Conservation (phyloP, 495 filamentous ascomycete genomes). For the Entonaema liquescens region DNA sequence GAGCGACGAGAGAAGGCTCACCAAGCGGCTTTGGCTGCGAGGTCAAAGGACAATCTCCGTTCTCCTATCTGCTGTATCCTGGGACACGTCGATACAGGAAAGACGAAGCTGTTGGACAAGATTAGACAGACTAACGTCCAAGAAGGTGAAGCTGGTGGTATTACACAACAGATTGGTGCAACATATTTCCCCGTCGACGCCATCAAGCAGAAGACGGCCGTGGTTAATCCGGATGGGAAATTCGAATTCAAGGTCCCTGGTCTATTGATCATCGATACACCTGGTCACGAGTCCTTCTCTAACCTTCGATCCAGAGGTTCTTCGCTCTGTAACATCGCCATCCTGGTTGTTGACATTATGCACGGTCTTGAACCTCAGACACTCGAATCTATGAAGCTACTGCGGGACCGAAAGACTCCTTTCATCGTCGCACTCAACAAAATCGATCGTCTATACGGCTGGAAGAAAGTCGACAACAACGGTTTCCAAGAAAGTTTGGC, state of each 20-base stretch:
- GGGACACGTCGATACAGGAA: slow-evolving; percentile 99
- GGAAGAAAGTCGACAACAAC: slow-evolving; percentile 98
- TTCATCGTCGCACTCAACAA: slow-evolving; percentile 99
- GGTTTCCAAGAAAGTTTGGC: slow-evolving; percentile 92
- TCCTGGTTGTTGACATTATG: slow-evolving; percentile 99
- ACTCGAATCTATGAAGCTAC: slow-evolving; percentile 92
- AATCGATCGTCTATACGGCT: slow-evolving; percentile 98
- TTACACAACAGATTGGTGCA: slow-evolving; percentile 99
- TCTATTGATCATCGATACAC: slow-evolving; percentile 97
- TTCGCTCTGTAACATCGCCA: slow-evolving; percentile 98
- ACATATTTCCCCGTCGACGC: slow-evolving; percentile 99
- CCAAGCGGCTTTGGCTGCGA: slow-evolving; percentile 88
- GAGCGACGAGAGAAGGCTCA: slow-evolving; percentile 87
- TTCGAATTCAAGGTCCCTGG: slow-evolving; percentile 99
- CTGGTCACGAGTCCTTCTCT: slow-evolving; percentile 99
- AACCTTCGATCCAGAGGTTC: slow-evolving; percentile 96
- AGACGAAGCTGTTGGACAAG: slow-evolving; percentile 98
- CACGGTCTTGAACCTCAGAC: slow-evolving; percentile 99
- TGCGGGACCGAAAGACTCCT: slow-evolving; percentile 92
- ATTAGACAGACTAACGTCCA: slow-evolving; percentile 99
- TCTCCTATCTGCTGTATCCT: slow-evolving; percentile 99
- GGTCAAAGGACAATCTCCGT: slow-evolving; percentile 92
- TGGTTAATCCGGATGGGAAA: slow-evolving; percentile 87
- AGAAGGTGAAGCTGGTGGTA: slow-evolving; percentile 99
- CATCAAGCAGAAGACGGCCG: slow-evolving; percentile 86